phyloP scores from a whole-genome alignment of 371 early-diverging fungal species.

The Mortierella sp. region DNA sequence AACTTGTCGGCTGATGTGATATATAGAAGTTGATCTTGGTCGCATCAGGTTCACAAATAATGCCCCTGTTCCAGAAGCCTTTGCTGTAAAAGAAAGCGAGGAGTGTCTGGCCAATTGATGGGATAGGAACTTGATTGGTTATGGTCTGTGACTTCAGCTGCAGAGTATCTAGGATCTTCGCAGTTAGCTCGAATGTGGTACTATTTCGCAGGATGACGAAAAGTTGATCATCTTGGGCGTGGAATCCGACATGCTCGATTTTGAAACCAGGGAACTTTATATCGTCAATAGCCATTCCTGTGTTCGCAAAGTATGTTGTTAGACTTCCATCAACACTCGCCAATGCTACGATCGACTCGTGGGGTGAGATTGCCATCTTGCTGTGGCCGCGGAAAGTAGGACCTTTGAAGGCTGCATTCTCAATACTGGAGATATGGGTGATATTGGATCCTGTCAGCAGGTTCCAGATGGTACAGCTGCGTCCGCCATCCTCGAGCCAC shows the following conservation, averaged over 20 bases:
- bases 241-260: slow-evolving; percentile 48
- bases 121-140: slow-evolving; percentile 43
- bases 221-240: slow-evolving; percentile 47
- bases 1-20: slow-evolving; percentile 27
- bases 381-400: slow-evolving; percentile 48
- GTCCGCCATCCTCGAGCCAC: slow-evolving; percentile 56
- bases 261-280: slow-evolving; percentile 55
- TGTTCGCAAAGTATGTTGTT: slow-evolving; percentile 52
- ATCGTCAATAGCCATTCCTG: slow-evolving; percentile 57
- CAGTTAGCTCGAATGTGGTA: slow-evolving; percentile 32
- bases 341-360: slow-evolving; percentile 54
- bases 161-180: slow-evolving; percentile 43
- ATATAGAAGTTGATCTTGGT: slow-evolving; percentile 41
- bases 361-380: slow-evolving; percentile 57
- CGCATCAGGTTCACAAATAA: slow-evolving; percentile 43
- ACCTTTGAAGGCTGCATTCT: slow-evolving; percentile 49
- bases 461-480: slow-evolving; percentile 54
- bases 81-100: slow-evolving; percentile 33
- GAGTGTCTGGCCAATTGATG: slow-evolving; percentile 31
- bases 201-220: slow-evolving; percentile 45
- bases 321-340: slow-evolving; percentile 53
- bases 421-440: slow-evolving; percentile 52
- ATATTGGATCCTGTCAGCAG: slow-evolving; percentile 50
- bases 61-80: slow-evolving; percentile 38
- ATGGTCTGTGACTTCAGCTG: slow-evolving; percentile 43